Evolutionary conservation across 495 filamentous ascomycete species (phyloP), one percentile per base, ranked within the genome.

Genomic region (Monascus purpureus): DNA sequence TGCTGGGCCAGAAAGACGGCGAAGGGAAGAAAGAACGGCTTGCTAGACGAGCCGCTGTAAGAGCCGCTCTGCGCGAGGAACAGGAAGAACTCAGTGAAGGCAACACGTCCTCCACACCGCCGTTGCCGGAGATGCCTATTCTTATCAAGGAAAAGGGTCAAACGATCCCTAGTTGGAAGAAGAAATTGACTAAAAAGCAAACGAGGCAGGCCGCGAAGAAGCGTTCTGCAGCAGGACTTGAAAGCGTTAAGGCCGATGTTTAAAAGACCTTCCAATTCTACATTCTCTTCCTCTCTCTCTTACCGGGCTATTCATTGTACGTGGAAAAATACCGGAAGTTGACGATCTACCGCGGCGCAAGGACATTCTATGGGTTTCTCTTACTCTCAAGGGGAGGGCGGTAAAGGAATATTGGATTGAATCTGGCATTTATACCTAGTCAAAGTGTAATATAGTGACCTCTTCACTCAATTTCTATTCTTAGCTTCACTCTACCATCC

Each of bases 1-100:
- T 73, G 17, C 59, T 84, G 2, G 77, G 79, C 8, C 52, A 63
- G 36, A 69, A 73, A 43, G 52, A 70, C 32, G 70, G 58, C n/a
- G 60, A 67, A 12, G 68, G 67, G 19, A 72, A 57, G 29, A 68
- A 67, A 52, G 47, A 69, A 24, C 46, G 59, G 19, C 28, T 57
- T 9, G 50, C 50, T 27, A 54, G 57, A 14, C 55, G 54, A 6
- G 54, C 55, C 25, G 50, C 46, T 22, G 37, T 31, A 14, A 55
- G 50, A 38, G 54, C 28, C 12, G 46, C 45, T 17, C 42, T 49
- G 28, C 49, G 42, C 16, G 45, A 45, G 23, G 42, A 46, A 25
- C 28, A 45, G 29, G 41, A 37, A 4, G 42, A 34, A 7, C 29
- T 37, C 14, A 35, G 38, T 18, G 31, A 46, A 31, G 42, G 52